Base-by-base conservation (phyloP, 306 rosid species). In the Abrus precatorius region DNA sequence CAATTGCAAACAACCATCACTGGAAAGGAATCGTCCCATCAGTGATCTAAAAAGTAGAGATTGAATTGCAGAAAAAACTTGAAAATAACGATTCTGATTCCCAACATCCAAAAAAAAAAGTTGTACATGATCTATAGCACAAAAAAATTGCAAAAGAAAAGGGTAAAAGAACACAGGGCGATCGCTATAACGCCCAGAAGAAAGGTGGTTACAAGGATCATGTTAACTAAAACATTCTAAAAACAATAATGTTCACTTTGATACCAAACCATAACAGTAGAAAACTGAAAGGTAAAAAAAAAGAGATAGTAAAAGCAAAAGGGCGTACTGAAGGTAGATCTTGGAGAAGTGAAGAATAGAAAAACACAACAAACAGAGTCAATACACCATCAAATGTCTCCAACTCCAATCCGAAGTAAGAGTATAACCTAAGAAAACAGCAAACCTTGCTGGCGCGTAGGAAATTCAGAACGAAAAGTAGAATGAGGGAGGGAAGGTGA, bases 291-390 rank as follows among this genome's bases (percentile, higher is more conserved):
- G n/a, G 4, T 12, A 7, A 33, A 28, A 27, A 45, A 53, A 44
- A 14, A 14, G 40, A 65, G 38, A 13, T 7, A 20, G 54, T 27
- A 5, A 79, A 83, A 76, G 85, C 53, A 67, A 84, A 87, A 91
- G 86, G 85, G 85, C 88, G 85, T 89, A 91, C 92, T 83, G 88
- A 86, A 91, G 87, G 87, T 83, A 86, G 91, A 90, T 91, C 91
- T 87, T 80, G 81, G 85, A 88, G 89, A 78, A 86, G 92, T 78
- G 75, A 80, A 87, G 89, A 52, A 82, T 12, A 44, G 55, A 67
- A 67, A 20, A 86, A n/a, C 11, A 73, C 82, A 79, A 78, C 41
- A 81, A 82, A 47, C 85, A 30, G 80, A 47, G 47, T 81, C 73
- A 55, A 85, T 56, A 72, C 50, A 83, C 83, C 85, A 87, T 86